Conservation (phyloP, 2,329 filamentous ascomycete species). For the Coniochaeta prunicola region DNA sequence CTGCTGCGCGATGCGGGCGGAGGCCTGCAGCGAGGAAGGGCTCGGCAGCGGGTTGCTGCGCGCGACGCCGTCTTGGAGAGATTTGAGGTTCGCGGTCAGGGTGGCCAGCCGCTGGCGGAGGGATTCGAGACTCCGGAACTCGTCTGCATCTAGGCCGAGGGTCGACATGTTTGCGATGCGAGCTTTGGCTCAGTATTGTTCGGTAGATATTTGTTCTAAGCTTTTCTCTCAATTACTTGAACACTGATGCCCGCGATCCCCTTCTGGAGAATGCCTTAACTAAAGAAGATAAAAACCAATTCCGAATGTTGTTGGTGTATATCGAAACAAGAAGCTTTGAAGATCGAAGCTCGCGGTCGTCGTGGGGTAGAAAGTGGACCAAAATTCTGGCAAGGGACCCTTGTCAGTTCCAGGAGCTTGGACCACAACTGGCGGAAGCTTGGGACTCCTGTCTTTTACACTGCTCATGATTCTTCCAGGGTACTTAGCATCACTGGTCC, state of each 20-base stretch:
- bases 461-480: neutral
- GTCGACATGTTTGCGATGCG: slow-evolving; percentile 26
- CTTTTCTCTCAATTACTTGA: too few relatives aligned
- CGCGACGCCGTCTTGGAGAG: slow-evolving; percentile 53
- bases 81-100: slow-evolving; percentile 60
- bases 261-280: too few relatives aligned
- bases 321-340: neutral
- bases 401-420: neutral
- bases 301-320: neutral
- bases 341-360: neutral
- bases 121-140: slow-evolving; percentile 63
- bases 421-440: neutral
- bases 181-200: too few relatives aligned
- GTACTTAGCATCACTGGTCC: neutral
- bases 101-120: slow-evolving; percentile 61
- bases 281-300: neutral
- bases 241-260: too few relatives aligned
- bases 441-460: neutral
- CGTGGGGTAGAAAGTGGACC: neutral
- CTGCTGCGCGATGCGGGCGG: slow-evolving; percentile 61
- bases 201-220: too few relatives aligned
- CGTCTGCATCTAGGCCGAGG: slow-evolving; percentile 47
- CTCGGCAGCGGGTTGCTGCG: slow-evolving; percentile 59
- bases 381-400: neutral
- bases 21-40: slow-evolving; percentile 68